Percentiles rank a stretch among this genome's conserved stretches.
phyloP scores from a whole-genome alignment of 2,329 filamentous ascomycete genomes.

The Claviceps quebecensis region DNA sequence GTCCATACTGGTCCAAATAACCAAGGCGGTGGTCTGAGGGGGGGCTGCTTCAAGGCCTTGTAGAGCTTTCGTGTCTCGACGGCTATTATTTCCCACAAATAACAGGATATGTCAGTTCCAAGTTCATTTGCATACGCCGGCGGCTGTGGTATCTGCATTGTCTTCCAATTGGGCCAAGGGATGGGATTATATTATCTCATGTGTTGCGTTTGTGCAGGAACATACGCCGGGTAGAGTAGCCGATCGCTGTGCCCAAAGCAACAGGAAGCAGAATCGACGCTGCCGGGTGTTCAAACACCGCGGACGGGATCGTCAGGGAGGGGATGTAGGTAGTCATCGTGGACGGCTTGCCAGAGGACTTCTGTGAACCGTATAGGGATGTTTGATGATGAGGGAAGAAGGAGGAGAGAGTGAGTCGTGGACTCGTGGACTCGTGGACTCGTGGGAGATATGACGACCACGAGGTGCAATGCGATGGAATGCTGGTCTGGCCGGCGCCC shows the following conservation, averaged over 20 bases:
- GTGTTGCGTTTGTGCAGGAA: no score
- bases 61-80: conserved; percentile 49
- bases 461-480: no score
- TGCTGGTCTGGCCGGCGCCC: no score
- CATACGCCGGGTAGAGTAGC: conserved; percentile 53
- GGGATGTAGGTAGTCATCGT: conserved; percentile 74
- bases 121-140: no score
- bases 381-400: neutral
- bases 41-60: conserved; percentile 51
- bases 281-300: conserved; percentile 58
- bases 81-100: conserved; percentile 23
- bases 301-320: conserved; percentile 58
- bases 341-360: no score
- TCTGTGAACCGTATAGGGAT: no score
- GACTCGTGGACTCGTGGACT: no score
- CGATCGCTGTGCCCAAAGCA: conserved; percentile 56
- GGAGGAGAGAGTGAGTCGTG: neutral
- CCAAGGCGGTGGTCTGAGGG: conserved; percentile 43
- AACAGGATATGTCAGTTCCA: no score
- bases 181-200: no score
- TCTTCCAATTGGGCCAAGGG: no score
- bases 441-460: no score
- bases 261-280: conserved; percentile 65
- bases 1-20: conserved; percentile 56
- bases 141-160: no score